Evolutionary conservation across 768 basidiomycete species (phyloP).

Genomic region (Cubamyces sp.): DNA sequence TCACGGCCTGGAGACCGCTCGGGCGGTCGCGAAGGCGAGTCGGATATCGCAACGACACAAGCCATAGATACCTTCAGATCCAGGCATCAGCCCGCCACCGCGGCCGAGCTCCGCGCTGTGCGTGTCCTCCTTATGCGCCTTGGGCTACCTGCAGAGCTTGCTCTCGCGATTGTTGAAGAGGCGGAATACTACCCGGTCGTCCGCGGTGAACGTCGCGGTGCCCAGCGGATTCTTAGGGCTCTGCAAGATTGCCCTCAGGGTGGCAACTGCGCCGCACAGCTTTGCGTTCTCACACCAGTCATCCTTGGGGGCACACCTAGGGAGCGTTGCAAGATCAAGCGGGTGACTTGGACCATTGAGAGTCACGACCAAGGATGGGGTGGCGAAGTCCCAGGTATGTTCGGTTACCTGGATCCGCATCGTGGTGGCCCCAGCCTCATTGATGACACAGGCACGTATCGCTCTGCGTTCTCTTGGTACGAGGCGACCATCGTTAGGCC

Average conservation of each 20-base stretch:
- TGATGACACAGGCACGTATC: slow-evolving; percentile 1
- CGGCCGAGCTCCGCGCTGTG: slow-evolving; percentile 5
- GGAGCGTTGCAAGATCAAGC: neutral
- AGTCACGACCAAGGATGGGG: slow-evolving; percentile 18
- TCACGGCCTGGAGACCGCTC: too few relatives aligned
- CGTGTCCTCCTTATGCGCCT: slow-evolving; percentile 8
- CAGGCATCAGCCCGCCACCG: neutral
- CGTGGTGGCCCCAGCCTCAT: too few relatives aligned
- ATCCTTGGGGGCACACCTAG: neutral
- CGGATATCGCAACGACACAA: too few relatives aligned
- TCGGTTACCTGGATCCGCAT: too few relatives aligned
- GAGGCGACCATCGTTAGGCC: neutral
- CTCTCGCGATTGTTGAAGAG: slow-evolving; percentile 4
- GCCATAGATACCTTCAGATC: too few relatives aligned
- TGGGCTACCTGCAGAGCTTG: slow-evolving; percentile 15
- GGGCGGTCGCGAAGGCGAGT: too few relatives aligned
- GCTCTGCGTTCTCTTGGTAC: slow-evolving; percentile 7
- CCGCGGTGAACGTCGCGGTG: neutral
- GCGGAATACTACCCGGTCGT: slow-evolving; percentile 13
- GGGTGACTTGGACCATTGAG: slow-evolving; percentile 8
- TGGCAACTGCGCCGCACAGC: slow-evolving; percentile 5
- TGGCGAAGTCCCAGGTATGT: slow-evolving; percentile 3
- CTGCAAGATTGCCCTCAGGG: neutral
- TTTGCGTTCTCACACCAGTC: neutral
- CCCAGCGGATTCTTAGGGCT: neutral